phyloP scores from a whole-genome alignment of 148 eudicot species.

The Pharnaceum exiguum region DNA sequence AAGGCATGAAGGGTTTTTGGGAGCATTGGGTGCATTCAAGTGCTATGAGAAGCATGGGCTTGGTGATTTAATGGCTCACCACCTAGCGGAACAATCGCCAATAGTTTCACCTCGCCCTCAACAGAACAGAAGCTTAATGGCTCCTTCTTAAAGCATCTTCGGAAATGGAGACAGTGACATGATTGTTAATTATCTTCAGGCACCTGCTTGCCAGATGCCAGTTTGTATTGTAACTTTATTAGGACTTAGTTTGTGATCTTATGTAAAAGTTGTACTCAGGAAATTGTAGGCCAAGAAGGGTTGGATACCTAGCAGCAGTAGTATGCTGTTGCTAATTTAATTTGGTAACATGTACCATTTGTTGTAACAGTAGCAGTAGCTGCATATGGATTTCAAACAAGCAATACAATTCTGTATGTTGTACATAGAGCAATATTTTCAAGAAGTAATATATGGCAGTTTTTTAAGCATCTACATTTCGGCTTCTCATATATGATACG shows the following conservation, averaged over 20 bases:
- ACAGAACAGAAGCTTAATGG: slow-evolving; percentile 10
- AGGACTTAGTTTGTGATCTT: too few relatives aligned
- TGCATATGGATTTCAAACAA: slow-evolving; percentile 16
- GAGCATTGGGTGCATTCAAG: slow-evolving; percentile 87
- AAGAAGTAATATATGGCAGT: too few relatives aligned
- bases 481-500: too few relatives aligned
- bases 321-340: slow-evolving; percentile 3
- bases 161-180: slow-evolving; percentile 18
- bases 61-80: slow-evolving; percentile 31
- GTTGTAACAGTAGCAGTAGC: slow-evolving; percentile 1
- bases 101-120: slow-evolving; percentile 25
- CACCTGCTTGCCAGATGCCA: too few relatives aligned
- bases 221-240: too few relatives aligned
- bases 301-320: too few relatives aligned
- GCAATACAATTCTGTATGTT: too few relatives aligned
- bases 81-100: slow-evolving; percentile 35
- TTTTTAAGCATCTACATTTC: too few relatives aligned
- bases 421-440: too few relatives aligned
- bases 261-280: not conserved
- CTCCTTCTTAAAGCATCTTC: slow-evolving; percentile 15
- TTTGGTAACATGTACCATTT: slow-evolving; percentile 1
- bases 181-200: too few relatives aligned
- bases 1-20: slow-evolving; percentile 90
- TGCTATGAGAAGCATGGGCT: slow-evolving; percentile 58
- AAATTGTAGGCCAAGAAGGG: not conserved